Percentiles rank a stretch among this genome's conserved stretches.
Evolutionary conservation across 2,329 filamentous ascomycete species (phyloP).

Genomic region (Fusarium sp.): DNA sequence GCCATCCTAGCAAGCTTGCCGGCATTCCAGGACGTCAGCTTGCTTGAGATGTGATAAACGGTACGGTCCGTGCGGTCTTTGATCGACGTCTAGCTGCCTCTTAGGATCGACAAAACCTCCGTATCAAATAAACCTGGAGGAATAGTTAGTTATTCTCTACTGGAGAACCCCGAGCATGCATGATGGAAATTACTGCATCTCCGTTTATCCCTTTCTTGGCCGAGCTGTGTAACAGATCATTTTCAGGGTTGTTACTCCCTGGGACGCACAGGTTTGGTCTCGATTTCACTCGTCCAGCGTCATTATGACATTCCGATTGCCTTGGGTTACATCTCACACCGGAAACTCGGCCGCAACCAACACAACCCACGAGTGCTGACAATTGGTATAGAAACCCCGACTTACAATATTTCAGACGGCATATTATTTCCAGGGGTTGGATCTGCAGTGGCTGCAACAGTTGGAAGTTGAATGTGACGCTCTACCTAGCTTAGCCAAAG

Average conservation of each 20-base stretch:
- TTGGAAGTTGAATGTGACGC: neutral
- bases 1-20: slow-evolving; percentile 16
- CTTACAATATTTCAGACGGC: neutral
- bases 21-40: slow-evolving; percentile 25
- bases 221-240: slow-evolving; percentile 1
- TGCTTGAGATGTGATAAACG: slow-evolving; percentile 23
- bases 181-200: neutral
- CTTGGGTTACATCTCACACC: slow-evolving; percentile 4
- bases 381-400: neutral
- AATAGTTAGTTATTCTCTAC: neutral
- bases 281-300: slow-evolving; percentile 10
- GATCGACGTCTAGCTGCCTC: slow-evolving; percentile 30
- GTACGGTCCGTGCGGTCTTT: slow-evolving; percentile 38
- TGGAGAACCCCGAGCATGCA: neutral
- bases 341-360: slow-evolving; percentile 7
- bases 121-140: slow-evolving; percentile 8
- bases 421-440: slow-evolving; percentile 6
- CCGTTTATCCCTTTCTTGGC: neutral
- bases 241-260: neutral
- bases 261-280: neutral
- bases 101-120: slow-evolving; percentile 23
- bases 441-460: neutral
- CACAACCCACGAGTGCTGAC: slow-evolving; percentile 2
- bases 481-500: neutral
- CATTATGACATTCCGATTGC: slow-evolving; percentile 38